These are phyloP conservation scores for Chamaecyparis obtusa DNA, from an alignment of 75 land plant species.

Conservation along the genomic window DNA sequence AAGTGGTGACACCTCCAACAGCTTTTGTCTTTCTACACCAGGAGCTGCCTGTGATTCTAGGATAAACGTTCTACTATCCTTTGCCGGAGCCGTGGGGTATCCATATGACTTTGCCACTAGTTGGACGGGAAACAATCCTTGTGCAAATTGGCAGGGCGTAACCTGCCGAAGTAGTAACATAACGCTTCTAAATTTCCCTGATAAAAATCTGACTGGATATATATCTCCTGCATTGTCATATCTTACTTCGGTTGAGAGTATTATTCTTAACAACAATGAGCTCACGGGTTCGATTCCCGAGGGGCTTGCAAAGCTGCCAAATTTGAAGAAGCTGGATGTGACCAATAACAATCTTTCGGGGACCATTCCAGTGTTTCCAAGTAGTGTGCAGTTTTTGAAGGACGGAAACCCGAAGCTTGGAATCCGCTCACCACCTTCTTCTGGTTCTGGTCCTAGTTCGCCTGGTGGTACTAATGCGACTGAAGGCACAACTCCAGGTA, in stretches of 20 bases:
- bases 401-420: slow-evolving; percentile 52
- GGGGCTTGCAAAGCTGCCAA: slow-evolving; percentile 45
- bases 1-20: slow-evolving; percentile 17
- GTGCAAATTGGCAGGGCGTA: slow-evolving; percentile 51
- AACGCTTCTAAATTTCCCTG: slow-evolving; percentile 31
- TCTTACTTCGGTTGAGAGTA: slow-evolving; percentile 41
- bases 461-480: background rate
- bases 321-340: slow-evolving; percentile 42
- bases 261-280: slow-evolving; percentile 52
- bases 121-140: slow-evolving; percentile 84
- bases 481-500: background rate
- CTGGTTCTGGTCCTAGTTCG: slow-evolving; percentile 14
- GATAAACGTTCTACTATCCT: slow-evolving; percentile 41
- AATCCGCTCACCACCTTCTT: slow-evolving; percentile 8
- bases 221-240: slow-evolving; percentile 59
- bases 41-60: slow-evolving; percentile 45
- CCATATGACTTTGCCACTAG: slow-evolving; percentile 36
- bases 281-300: slow-evolving; percentile 69
- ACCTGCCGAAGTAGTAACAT: slow-evolving; percentile 44
- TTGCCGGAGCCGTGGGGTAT: slow-evolving; percentile 35
- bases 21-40: slow-evolving; percentile 46
- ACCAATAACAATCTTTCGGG: slow-evolving; percentile 59
- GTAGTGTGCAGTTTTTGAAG: slow-evolving; percentile 23
- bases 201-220: slow-evolving; percentile 49
- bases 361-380: slow-evolving; percentile 39